These are phyloP conservation scores for Cryptosporidium muris DNA, from an alignment of 169 alveolate species.

Conservation along the genomic window DNA sequence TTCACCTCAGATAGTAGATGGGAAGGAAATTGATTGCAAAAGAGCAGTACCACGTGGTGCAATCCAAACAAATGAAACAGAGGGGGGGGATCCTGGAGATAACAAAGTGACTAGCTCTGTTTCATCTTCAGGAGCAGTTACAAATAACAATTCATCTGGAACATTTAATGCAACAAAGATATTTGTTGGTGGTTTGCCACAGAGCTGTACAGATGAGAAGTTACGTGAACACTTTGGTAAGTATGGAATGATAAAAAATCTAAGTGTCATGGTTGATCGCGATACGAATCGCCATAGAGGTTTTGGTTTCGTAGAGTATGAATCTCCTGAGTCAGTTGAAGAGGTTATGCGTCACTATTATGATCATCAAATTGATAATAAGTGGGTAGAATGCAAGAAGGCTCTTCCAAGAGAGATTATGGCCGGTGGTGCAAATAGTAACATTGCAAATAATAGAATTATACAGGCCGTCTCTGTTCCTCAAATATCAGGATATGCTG, in stretches of 20 bases:
- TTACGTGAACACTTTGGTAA: slow-evolving; percentile 79
- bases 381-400: slow-evolving; percentile 77
- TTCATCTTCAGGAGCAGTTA: slow-evolving; percentile 16
- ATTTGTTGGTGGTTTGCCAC: slow-evolving; percentile 90
- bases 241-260: slow-evolving; percentile 78
- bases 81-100: background rate
- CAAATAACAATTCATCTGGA: slow-evolving; percentile 11
- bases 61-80: slow-evolving; percentile 39
- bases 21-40: slow-evolving; percentile 82
- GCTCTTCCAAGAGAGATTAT: slow-evolving; percentile 75
- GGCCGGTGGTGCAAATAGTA: slow-evolving; percentile 55
- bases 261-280: slow-evolving; percentile 81
- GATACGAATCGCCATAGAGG: slow-evolving; percentile 81
- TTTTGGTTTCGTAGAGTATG: slow-evolving; percentile 77
- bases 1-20: slow-evolving; percentile 80
- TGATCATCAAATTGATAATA: slow-evolving; percentile 73
- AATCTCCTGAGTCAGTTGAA: slow-evolving; percentile 75
- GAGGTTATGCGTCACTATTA: slow-evolving; percentile 73
- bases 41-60: slow-evolving; percentile 82
- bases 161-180: slow-evolving; percentile 76
- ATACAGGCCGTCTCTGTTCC: slow-evolving; percentile 3
- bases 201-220: slow-evolving; percentile 79
- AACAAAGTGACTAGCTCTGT: background rate
- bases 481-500: slow-evolving; percentile 43
- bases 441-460: background rate